Percentiles rank a stretch among this genome's conserved stretches.
Conservation (phyloP, 139 green algal species). For the Pleodorina starrii region DNA sequence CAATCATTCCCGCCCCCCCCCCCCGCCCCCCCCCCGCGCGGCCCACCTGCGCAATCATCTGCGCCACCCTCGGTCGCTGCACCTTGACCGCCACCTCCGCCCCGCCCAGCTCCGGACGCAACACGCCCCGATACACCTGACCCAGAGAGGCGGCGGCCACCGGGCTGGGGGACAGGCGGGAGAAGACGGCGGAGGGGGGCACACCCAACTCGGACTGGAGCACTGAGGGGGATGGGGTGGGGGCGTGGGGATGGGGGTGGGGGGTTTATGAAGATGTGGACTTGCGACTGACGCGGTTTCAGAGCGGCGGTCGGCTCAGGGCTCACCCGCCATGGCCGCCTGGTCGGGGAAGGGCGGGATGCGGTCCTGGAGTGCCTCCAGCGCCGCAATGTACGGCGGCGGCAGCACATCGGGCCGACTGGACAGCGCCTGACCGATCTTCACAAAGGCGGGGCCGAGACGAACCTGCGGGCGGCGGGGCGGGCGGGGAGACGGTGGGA, state of each 20-base stretch:
- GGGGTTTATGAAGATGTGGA: too few species aligned
- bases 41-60: slow-evolving; percentile 74
- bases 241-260: background rate
- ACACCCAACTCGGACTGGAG: slow-evolving; percentile 78
- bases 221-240: slow-evolving; percentile 49
- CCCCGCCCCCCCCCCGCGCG: background rate
- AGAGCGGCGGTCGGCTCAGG: too few species aligned
- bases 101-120: slow-evolving; percentile 54
- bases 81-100: slow-evolving; percentile 85
- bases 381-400: slow-evolving; percentile 82
- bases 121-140: slow-evolving; percentile 77
- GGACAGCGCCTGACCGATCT: slow-evolving; percentile 88
- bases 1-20: background rate
- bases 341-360: slow-evolving; percentile 83
- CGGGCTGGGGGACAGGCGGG: slow-evolving; percentile 70
- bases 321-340: slow-evolving; percentile 28
- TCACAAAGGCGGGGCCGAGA: slow-evolving; percentile 90
- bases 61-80: slow-evolving; percentile 86
- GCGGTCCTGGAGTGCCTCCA: slow-evolving; percentile 87
- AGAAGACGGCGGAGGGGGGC: slow-evolving; percentile 74
- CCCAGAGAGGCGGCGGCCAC: slow-evolving; percentile 90
- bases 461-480: slow-evolving; percentile 75
- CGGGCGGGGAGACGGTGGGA: slow-evolving; percentile 42
- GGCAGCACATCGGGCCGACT: slow-evolving; percentile 87
- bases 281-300: too few species aligned